phyloP scores from a whole-genome alignment of 2,329 filamentous ascomycete genomes.

The Fusarium xyrophilum region DNA sequence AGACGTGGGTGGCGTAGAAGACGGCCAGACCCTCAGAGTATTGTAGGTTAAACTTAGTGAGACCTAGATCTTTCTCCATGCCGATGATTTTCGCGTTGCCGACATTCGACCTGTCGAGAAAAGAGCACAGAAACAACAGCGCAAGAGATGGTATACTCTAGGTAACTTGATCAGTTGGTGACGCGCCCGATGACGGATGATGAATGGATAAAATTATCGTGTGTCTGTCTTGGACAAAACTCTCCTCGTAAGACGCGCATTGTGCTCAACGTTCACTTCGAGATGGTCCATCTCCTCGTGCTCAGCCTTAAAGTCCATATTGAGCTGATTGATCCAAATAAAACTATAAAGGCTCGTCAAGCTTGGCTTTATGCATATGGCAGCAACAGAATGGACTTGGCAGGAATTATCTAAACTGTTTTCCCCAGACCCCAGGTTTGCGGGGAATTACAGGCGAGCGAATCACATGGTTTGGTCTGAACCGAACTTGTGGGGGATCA shows the following conservation, averaged over 20 bases:
- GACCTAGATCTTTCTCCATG: conserved; percentile 63
- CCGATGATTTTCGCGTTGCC: conserved; percentile 73
- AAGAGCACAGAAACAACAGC: not conserved
- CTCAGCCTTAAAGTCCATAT: conserved; percentile 1
- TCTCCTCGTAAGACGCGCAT: not conserved
- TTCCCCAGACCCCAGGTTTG: conserved; percentile 3
- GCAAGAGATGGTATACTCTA: conserved; percentile 1
- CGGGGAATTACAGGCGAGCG: not conserved
- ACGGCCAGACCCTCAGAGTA: conserved; percentile 70
- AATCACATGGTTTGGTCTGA: not conserved
- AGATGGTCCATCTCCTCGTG: not conserved
- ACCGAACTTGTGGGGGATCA: not conserved
- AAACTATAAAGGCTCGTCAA: not conserved
- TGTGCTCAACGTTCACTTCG: not conserved
- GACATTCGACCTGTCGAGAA: conserved; percentile 72
- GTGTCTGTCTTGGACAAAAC: conserved; percentile 8
- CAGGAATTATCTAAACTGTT: not conserved
- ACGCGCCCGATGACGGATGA: not conserved
- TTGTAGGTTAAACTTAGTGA: conserved; percentile 66
- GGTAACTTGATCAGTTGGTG: not conserved
- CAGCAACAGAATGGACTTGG: not conserved
- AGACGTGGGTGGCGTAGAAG: conserved; percentile 70
- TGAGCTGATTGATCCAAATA: not conserved
- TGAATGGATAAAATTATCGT: not conserved
- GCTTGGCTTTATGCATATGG: not conserved